Base-by-base conservation (phyloP, 2,329 filamentous ascomycete genomes). In the Aspergillus japonicus region DNA sequence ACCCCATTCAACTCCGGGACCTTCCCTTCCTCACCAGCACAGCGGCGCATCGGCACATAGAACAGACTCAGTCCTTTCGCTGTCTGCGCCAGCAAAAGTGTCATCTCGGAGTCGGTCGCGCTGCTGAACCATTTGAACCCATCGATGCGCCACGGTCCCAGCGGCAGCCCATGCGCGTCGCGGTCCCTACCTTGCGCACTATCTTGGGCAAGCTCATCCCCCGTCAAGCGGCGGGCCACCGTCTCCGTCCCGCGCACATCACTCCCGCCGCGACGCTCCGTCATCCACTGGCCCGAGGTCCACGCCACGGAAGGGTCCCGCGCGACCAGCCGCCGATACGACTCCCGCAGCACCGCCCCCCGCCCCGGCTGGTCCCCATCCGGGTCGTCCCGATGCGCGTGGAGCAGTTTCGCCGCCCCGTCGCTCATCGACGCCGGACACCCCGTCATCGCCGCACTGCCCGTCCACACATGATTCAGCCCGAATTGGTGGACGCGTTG, bases 201-300 rank as follows among this genome's bases (percentile, higher is more conserved):
- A 16, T 33, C 50, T 6, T 52, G 50, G 7, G 39, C 21, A 16
- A 52, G 1, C 24, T 52, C 50, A 2, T 52, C 50, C 4, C 7
- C 12, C 4, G 54, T 33, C 31, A 33, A n/a, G 12, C 39, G 33
- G 24, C 50, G 50, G 3, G 87, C 87, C 4, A 83, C 73, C 0
- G 88, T 91, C 72, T 91, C 88, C 0, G 86, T 89, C 42, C 82
- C 80, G 3, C 85, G 85, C 1, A 91, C 87, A 66, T 91, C 89
- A 63, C 86, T 89, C 0, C 88, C 89, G 1, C 88, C 88, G 0
- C 82, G 80, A 2, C 88, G 80, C 66, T 91, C 88, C 0, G 89
- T 91, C 89, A 91, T 91, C 89, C 89, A 91, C 70, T 91, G 89
- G 0, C 88, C 88, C 47, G 84, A 89, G 0, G 88, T 91, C 89